Percentiles rank a stretch among this genome's conserved stretches.
phyloP scores from a whole-genome alignment of 352 stramenopile genomes.

The Phytopythium boreale region DNA sequence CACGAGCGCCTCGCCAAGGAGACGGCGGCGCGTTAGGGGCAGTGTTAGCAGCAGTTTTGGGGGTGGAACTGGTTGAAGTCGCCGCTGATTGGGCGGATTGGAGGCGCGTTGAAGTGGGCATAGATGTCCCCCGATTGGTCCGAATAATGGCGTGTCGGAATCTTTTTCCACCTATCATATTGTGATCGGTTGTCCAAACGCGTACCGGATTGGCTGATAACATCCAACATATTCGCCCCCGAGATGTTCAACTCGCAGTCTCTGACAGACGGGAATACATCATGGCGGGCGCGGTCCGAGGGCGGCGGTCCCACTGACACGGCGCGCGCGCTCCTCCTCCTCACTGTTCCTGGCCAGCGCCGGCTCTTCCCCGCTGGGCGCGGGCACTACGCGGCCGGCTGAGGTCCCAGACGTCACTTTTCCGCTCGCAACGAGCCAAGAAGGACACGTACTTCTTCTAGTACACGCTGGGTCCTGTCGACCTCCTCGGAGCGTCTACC shows the following conservation, averaged over 20 bases:
- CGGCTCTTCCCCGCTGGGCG: too few species aligned
- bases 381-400: too few species aligned
- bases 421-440: not conserved
- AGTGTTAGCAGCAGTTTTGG: not conserved
- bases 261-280: not conserved
- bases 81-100: not conserved
- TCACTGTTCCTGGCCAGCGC: too few species aligned
- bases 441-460: not conserved
- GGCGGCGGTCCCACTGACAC: slow-evolving; percentile 1
- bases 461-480: too few species aligned
- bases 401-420: not conserved
- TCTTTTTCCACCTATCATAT: too few species aligned
- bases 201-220: not conserved
- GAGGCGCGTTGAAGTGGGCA: not conserved
- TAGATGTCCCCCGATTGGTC: not conserved
- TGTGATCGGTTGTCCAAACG: too few species aligned
- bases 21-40: not conserved
- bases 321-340: not conserved
- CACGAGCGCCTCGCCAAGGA: slow-evolving; percentile 9
- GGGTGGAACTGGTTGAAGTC: not conserved
- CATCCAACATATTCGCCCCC: not conserved
- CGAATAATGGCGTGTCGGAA: not conserved
- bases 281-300: not conserved
- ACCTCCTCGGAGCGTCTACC: not conserved
- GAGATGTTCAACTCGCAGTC: not conserved